Conservation (phyloP, 768 basidiomycete genomes). For the Tubosaeta brunneosetosa region DNA sequence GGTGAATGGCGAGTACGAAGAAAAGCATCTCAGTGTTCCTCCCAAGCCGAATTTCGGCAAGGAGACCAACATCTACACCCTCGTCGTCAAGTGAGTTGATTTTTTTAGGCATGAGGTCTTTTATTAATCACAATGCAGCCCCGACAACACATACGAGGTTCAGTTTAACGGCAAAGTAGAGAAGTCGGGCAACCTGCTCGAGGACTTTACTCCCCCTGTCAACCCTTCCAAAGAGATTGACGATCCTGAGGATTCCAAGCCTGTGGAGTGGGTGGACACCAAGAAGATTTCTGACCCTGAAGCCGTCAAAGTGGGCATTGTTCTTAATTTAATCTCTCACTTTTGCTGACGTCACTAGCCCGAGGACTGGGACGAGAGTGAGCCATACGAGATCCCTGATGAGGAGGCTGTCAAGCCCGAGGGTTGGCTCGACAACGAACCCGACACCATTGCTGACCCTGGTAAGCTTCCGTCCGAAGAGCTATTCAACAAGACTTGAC, state of each 20-base stretch:
- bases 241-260: constrained; percentile 88
- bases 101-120: no score
- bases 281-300: constrained; percentile 82
- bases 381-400: constrained; percentile 87
- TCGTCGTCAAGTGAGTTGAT: constrained; percentile 75
- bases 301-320: constrained; percentile 61
- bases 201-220: constrained; percentile 90
- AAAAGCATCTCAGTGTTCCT: constrained; percentile 87
- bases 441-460: constrained; percentile 77
- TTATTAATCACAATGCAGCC: constrained; percentile 42
- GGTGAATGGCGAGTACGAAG: constrained; percentile 86
- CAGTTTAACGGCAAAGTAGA: constrained; percentile 82
- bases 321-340: background rate
- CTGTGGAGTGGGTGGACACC: constrained; percentile 87
- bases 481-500: constrained; percentile 1
- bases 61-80: constrained; percentile 90
- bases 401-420: constrained; percentile 86
- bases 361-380: constrained; percentile 96
- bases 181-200: constrained; percentile 78
- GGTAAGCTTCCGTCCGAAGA: constrained; percentile 37
- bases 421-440: constrained; percentile 93
- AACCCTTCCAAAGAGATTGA: constrained; percentile 93
- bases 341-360: constrained; percentile 41
- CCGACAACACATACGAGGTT: constrained; percentile 92
- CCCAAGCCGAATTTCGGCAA: constrained; percentile 87